A percentile compares a stretch with the other conserved stretches of the same genome.
phyloP scores from a whole-genome alignment of 768 basidiomycete species.

The Boletus rubroflammeus region DNA sequence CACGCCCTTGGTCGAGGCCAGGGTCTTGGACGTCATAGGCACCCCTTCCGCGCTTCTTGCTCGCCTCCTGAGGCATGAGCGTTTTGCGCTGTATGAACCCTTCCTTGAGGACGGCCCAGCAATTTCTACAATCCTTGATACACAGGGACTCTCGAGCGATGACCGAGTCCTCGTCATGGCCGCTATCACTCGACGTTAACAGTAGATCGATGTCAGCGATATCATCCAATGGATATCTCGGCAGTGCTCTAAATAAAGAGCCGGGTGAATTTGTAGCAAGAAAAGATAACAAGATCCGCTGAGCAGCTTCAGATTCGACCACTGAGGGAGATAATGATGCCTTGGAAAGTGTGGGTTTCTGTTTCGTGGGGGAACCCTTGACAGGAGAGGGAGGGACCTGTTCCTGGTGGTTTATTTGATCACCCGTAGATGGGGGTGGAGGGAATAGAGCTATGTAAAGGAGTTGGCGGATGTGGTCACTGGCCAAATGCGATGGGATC shows the following conservation, averaged over 20 bases:
- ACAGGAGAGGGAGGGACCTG: constrained; percentile 30
- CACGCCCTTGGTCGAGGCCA: constrained; percentile 18
- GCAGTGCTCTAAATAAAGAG: constrained; percentile 52
- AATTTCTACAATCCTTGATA: constrained; percentile 50
- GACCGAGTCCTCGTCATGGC: constrained; percentile 49
- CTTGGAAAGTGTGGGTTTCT: constrained; percentile 38
- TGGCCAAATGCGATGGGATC: constrained; percentile 26
- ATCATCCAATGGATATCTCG: constrained; percentile 38
- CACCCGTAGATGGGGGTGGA: constrained; percentile 25
- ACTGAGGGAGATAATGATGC: constrained; percentile 42
- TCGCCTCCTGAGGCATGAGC: constrained; percentile 14
- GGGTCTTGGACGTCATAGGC: constrained; percentile 26
- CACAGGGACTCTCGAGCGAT: constrained; percentile 53
- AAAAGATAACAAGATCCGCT: constrained; percentile 52
- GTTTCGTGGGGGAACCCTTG: constrained; percentile 50
- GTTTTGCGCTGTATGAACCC: constrained; percentile 45
- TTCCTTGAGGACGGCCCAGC: constrained; percentile 59
- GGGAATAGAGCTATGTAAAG: constrained; percentile 71
- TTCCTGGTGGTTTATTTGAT: constrained; percentile 18
- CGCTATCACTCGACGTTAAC: constrained; percentile 20
- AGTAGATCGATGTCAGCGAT: constrained; percentile 1
- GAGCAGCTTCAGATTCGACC: constrained; percentile 48
- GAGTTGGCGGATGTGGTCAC: constrained; percentile 63
- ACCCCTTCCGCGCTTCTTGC: constrained; percentile 33
- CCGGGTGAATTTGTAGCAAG: constrained; percentile 53